Base-by-base conservation (phyloP, 2,329 filamentous ascomycete genomes). In the Sclerotinia borealis region DNA sequence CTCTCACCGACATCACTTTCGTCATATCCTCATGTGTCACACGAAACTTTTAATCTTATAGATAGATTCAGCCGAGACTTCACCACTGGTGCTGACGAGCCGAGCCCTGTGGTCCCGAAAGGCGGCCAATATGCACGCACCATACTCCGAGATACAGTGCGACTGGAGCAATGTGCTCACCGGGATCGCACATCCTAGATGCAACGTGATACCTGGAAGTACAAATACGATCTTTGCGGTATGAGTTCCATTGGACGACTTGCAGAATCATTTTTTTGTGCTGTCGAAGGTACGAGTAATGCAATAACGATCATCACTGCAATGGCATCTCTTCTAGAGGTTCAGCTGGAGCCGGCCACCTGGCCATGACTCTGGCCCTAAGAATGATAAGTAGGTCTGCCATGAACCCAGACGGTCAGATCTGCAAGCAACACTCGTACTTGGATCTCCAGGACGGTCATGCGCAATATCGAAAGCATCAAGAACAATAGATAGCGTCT, bases 11-110 rank as follows among this genome's bases (percentile, higher is more conserved):
- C 17, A 43, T 39, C 37, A 19, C 13, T 60, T 64, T 61, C 59
- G 60, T 50, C 68, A 69, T 71, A 72, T 70, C 56, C 55, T 51
- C 55, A 66, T 27, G 63, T 71, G 71, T 68, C 70, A 72, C 69
- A 71, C 66, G 59, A 66, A 65, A 48, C n/a, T 11, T 65, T 58
- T 61, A 61, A 61, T 64, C 39, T 51, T 49, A 22, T 31, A 61
- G 43, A 13, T 27, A n/a, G 45, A 45, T 29, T 31, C n/a, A 39
- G 56, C 47, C 54, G 37, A 48, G 19, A 31, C 45, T 48, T 25
- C 36, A 56, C 31, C n/a, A 56, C 25, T 45, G 36, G 6, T 59
- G 43, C 41, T 63, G 61, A 63, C 19, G 34, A 36, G 45, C n/a
- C 45, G 54, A 59, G 51, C 52, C 52, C 22, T 45, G 45, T 31